Conservation (phyloP, 768 basidiomycete genomes). For the Agrocybe praecox region DNA sequence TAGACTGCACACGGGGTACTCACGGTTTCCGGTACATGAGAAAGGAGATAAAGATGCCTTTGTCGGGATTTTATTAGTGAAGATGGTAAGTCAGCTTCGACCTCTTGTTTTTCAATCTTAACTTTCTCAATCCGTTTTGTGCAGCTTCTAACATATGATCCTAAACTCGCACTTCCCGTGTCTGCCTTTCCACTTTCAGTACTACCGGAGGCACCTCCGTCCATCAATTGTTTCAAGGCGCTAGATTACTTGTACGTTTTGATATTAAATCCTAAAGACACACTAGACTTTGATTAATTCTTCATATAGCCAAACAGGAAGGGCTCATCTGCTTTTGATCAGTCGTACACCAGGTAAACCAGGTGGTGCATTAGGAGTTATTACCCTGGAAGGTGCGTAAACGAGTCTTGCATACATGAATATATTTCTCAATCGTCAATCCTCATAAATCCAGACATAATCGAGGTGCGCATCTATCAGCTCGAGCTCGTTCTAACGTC, state of each 20-base stretch:
- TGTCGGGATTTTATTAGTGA: conserved; percentile 80
- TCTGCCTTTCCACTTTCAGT: conserved; percentile 79
- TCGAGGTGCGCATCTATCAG: conserved; percentile 52
- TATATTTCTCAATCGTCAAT: conserved; percentile 1
- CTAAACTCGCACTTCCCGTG: conserved; percentile 70
- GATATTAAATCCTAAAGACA: no score
- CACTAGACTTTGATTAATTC: not conserved
- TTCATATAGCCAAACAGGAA: conserved; percentile 79
- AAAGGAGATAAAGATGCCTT: conserved; percentile 74
- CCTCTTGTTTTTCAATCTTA: conserved; percentile 63
- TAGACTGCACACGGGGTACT: conserved; percentile 80
- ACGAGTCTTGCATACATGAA: not conserved
- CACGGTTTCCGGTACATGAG: conserved; percentile 88
- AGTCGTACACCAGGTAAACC: conserved; percentile 79
- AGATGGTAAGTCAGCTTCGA: conserved; percentile 61
- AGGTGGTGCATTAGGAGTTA: conserved; percentile 88
- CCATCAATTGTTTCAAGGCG: conserved; percentile 94
- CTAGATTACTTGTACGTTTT: conserved; percentile 84
- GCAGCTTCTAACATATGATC: conserved; percentile 88
- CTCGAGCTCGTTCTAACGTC: not conserved
- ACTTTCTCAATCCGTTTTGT: not conserved
- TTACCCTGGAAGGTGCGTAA: conserved; percentile 79
- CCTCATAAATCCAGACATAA: conserved; percentile 54
- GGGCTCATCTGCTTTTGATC: conserved; percentile 88
- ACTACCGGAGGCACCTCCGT: conserved; percentile 85